A percentile compares a stretch with the other conserved stretches of the same genome.
phyloP scores from a whole-genome alignment of 805 yeast species.

The Metschnikowia corniflorae region DNA sequence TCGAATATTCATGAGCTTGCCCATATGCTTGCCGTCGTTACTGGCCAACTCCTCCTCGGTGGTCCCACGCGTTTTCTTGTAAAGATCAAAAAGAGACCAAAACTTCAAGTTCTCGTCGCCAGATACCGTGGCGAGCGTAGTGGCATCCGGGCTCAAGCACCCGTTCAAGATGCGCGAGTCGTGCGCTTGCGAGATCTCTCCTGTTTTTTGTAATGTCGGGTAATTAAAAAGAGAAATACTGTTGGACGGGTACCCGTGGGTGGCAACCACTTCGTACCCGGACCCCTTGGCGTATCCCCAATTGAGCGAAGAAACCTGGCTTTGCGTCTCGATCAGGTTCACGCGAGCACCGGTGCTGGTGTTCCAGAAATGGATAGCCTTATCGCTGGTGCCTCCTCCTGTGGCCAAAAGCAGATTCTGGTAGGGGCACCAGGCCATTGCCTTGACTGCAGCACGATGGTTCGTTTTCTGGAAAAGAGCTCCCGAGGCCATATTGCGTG shows the following conservation, averaged over 20 bases:
- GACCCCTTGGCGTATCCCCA: constrained; percentile 81
- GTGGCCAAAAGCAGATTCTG: constrained; percentile 82
- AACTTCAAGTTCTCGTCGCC: constrained; percentile 95
- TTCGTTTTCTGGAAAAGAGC: constrained; percentile 75
- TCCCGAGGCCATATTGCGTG: constrained; percentile 24
- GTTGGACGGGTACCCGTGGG: constrained; percentile 92
- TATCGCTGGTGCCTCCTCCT: constrained; percentile 94
- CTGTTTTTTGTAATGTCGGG: constrained; percentile 82
- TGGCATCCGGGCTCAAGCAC: constrained; percentile 83
- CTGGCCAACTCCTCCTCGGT: constrained; percentile 17
- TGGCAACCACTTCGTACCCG: constrained; percentile 83
- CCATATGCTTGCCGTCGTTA: constrained; percentile 21
- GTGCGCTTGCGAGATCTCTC: constrained; percentile 83
- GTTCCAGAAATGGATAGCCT: constrained; percentile 88
- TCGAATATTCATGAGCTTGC: constrained; percentile 26
- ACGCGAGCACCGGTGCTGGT: constrained; percentile 84
- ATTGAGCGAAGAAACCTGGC: constrained; percentile 88
- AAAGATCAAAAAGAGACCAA: constrained; percentile 79
- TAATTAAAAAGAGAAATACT: constrained; percentile 79
- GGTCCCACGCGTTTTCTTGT: constrained; percentile 24
- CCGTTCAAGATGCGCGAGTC: constrained; percentile 83
- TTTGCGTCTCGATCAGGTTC: constrained; percentile 84
- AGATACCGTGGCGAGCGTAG: constrained; percentile 89
- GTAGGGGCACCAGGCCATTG: constrained; percentile 92
- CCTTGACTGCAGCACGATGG: constrained; percentile 94